A percentile compares a stretch with the other conserved stretches of the same genome.
Evolutionary conservation across 192 early-diverging fungal genomes (phyloP).

Genomic region (Coemansia aciculifera): DNA sequence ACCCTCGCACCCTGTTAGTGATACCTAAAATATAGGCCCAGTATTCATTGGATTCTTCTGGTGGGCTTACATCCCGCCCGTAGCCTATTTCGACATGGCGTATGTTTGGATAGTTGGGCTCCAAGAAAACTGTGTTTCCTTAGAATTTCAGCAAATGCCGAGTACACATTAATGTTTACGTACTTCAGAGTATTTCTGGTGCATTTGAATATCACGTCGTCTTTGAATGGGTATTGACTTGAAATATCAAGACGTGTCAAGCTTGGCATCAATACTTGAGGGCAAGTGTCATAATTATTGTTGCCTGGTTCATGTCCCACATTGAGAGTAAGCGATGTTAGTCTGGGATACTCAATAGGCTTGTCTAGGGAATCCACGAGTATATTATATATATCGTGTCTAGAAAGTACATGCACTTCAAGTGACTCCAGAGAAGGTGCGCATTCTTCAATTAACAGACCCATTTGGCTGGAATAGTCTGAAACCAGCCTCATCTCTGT

Average conservation of each 20-base stretch:
- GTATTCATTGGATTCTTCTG: background rate
- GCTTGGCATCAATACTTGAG: background rate
- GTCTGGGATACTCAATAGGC: background rate
- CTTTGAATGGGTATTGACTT: background rate
- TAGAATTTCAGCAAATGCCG: background rate
- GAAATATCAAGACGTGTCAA: background rate
- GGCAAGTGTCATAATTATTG: background rate
- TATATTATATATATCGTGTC: background rate
- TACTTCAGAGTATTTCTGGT: background rate
- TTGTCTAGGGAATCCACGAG: background rate
- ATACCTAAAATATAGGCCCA: background rate
- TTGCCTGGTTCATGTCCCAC: background rate
- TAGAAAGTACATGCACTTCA: background rate
- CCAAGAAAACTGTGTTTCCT: background rate
- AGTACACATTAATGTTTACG: background rate
- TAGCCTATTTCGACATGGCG: background rate
- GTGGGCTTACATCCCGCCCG: background rate
- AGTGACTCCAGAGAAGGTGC: background rate
- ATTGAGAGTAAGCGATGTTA: background rate
- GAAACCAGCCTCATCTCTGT: background rate
- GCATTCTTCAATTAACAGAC: background rate
- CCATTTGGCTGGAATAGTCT: background rate
- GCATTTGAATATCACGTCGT: background rate
- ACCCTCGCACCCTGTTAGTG: background rate
- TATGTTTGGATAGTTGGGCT: background rate